Evolutionary conservation across 2,329 filamentous ascomycete species (phyloP), one percentile per base, ranked within the genome.

Genomic region (Aspergillus floridensis): DNA sequence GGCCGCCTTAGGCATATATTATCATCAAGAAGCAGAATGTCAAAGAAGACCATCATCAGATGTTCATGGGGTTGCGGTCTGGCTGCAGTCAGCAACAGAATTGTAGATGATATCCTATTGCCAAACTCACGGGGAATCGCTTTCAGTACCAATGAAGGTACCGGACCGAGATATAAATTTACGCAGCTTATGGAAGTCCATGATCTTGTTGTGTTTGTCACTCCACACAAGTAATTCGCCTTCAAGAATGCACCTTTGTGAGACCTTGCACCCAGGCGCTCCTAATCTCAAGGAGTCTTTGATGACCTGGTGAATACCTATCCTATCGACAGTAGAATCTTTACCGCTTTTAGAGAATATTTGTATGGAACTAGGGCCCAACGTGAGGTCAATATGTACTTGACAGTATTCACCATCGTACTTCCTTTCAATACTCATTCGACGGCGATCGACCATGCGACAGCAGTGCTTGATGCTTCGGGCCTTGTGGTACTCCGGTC

Each of bases 311-410:
- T 90, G 86, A 22, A 96, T 73, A 1, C 78, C 80, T 11, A 73
- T 66, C 35, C 89, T 84, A 72, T 96, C 92, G 54, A 77, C 70
- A 0, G 92, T 96, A 49, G 92, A 93, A 65, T 96, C 91, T 71
- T 95, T 96, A 59, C 92, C 91, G 68, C 91, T 95, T 72, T 96
- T 97, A 10, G 92, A 96, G 71, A 95, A 96, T 31, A 96, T 93
- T 63, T 89, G 88, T 29, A 96, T 86, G 51, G 81, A 83, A 1
- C 82, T 70, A 59, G 70, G 50, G 14, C 58, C 16, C 77, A 83
- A 85, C 8, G 78, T 78, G 6, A 90, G 77, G 68, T 96, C 86
- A 44, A 96, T 79, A 68, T 96, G 92, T 31, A 96, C 86, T 72
- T 96, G 92, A 66, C 91, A 96, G 65, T 95, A 96, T 73, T 96